Evolutionary conservation across 2,329 filamentous ascomycete genomes (phyloP), one percentile per base, ranked within the genome.

Genomic region (Nothophaeocryptopus gaeumannii): DNA sequence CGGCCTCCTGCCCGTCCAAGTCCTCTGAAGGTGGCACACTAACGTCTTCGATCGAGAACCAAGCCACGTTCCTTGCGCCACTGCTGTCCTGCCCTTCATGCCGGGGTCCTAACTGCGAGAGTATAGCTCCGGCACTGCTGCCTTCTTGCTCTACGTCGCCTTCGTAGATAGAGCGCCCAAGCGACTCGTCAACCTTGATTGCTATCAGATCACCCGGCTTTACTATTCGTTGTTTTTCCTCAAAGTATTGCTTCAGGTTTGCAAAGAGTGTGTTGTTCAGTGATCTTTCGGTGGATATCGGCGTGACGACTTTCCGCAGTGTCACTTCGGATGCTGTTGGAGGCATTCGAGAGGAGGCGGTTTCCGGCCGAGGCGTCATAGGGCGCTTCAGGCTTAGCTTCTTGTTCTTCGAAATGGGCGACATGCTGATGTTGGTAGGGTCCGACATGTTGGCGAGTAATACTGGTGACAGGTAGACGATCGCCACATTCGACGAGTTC

Each of bases 11-110:
- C n/a, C 80, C 62, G 74, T 84, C 59, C 64, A 69, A 59, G 73
- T 82, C 64, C 74, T 72, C 70, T 9, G 70, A 60, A 7, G 67
- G 60, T n/a, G 70, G 67, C 8, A 74, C 71, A 39, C 73, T 71
- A 31, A 95, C 84, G 51, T 89, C 86, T 34, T 86, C 86, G 35
- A 99, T 86, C 57, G 85, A 88, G 75, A 96, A 97, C 93, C 93
- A 99, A 7, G 89, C 91, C 14, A 95, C 87, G 29, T 70, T 63
- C 9, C 51, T 56, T 30, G 50, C 40, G n/a, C 38, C 39, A 15
- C 45, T 30, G 15, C 39, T 38, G 30, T 92, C 83, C 39, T 84
- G 82, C 2, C 79, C 76, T 9, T 79, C 80, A 45, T 50, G 44
- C 12, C 53, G 30, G 20, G 40, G 40, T 29, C 48, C 54, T 40